Base-by-base conservation (phyloP, 169 alveolate species). In the Plasmodium berghei region DNA sequence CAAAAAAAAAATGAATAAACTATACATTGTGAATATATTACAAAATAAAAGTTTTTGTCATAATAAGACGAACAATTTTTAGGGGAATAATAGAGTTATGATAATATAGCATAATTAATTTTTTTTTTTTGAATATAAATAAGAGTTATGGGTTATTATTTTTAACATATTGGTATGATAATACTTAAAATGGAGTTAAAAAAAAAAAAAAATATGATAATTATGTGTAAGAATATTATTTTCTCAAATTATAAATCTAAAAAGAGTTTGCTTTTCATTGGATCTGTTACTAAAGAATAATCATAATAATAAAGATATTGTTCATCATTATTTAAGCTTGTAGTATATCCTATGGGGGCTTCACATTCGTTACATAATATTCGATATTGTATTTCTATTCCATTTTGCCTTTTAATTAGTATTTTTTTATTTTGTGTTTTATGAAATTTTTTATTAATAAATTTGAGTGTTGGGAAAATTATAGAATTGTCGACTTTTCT, bases 401-500 rank as follows among this genome's bases (percentile, higher is more conserved):
- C 80, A 34, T 86, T 18, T 14, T 45, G 46, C 56, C 91, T 86
- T 70, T 72, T 45, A 56, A 86, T 86, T 16, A 48, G 10, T 14
- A 86, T 86, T 18, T 55, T 49, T 10, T 86, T 67, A 55, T 59
- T 70, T 71, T 86, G 83, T 54, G 66, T 70, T 86, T 86, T 86
- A 72, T 86, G 77, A 66, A 40, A 48, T 70, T 58, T 70, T 48
- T 86, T 86, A 63, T 86, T 86, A 0, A 61, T 12, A 52, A 86
- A 54, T 34, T 86, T 86, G n/a, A 58, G 58, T 18, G 20, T 58
- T 12, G 91, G 91, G 52, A 24, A 86, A 3, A 86, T 86, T 10
- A 86, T 86, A n/a, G 91, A 86, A 18, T 48, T 56, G 55, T 86
- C 91, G 9, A 87, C 61, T 16, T 62, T 86, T 64, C 91, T 86